Evolutionary conservation across 768 basidiomycete species (phyloP), one percentile per base, ranked within the genome.

Genomic region (Chalciporus piperatus): DNA sequence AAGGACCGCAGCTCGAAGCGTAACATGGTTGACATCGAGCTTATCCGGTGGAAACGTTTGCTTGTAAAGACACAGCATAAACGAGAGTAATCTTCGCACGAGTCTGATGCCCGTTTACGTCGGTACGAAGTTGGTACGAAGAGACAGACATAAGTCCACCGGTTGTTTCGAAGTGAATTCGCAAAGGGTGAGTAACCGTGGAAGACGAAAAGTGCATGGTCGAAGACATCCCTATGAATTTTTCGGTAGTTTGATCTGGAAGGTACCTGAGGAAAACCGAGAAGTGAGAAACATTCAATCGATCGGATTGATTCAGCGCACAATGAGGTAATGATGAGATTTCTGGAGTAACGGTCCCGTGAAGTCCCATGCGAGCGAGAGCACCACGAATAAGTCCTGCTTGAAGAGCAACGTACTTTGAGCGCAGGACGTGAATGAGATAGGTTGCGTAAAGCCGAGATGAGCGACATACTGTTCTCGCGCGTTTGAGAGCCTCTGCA

Each of bases 371-470:
- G 48, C 92, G 77, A 12, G 79, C 72, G 2, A 98, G 78, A 2
- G 91, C 85, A 17, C 94, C 94, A 48, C 85, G 83, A 39, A 98
- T 84, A 43, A 96, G 78, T 11, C 93, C 94, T 37, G 84, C 81
- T 1, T 92, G 82, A 69, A 94, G 83, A 4, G 89, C 82, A 12
- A 85, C 83, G 61, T 92, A 90, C 91, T 96, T 41, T 16, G 52
- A 13, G 14, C 6, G 41, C 10, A 25, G 44, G n/a, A 13, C 4
- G 28, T 25, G 4, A 43, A 45, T 22, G 2, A 51, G 4, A 16
- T 22, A 22, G 10, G 13, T 4, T 1, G 1, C 27, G 27, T 3
- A 11, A 2, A 37, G n/a, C 3, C 3, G 40, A 17, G 16, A 14
- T 7, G 6, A 19, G 23, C 35, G n/a, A 42, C 83, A 19, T 56